Evolutionary conservation across 192 early-diverging fungal species (phyloP), one percentile per base, ranked within the genome.

Genomic region (Podila clonocystis): DNA sequence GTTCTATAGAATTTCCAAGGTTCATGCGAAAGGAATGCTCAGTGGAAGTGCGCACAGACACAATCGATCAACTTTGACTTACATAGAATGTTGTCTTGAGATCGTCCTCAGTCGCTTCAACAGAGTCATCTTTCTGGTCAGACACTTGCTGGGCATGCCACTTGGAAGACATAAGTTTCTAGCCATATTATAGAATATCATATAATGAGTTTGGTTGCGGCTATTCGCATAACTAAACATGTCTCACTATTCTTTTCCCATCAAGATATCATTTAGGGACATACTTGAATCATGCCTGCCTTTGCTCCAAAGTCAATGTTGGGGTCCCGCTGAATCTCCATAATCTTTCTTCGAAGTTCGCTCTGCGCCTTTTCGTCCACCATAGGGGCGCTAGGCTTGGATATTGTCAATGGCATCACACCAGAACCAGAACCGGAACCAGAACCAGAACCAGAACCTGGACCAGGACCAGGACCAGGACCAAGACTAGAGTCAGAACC

Each of bases 241-340:
- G 41, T 45, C 41, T 45, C 41, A 45, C 41, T 45, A 45, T 2
- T 45, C 13, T 12, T 0, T 15, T 12, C 41, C 41, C n/a, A n/a
- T 31, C 5, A 34, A 34, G 33, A 34, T 6, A 36, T 11, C 34
- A 45, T 12, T 45, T 9, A 17, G 41, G 41, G 2, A 45, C 41
- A 57, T 84, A 89, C 92, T 87, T 94, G 94, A 28, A 95, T 92
- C 69, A 85, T 75, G 69, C 85, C 86, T 8, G 93, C 91, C 70
- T 95, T 95, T 45, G 92, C 89, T 26, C 76, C 75, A 60, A 88
- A 75, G n/a, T 75, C 62, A 15, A 93, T 75, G 15, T 57, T 26
- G 24, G 71, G 64, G 58, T 94, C 87, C 36, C 66, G 45, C 59
- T 93, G 93, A 65, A 94, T 94, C 9, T 73, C 83, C 50, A 91